phyloP scores from a whole-genome alignment of 1,284 basidiomycete genomes.

The Heimioporus punctisporus region DNA sequence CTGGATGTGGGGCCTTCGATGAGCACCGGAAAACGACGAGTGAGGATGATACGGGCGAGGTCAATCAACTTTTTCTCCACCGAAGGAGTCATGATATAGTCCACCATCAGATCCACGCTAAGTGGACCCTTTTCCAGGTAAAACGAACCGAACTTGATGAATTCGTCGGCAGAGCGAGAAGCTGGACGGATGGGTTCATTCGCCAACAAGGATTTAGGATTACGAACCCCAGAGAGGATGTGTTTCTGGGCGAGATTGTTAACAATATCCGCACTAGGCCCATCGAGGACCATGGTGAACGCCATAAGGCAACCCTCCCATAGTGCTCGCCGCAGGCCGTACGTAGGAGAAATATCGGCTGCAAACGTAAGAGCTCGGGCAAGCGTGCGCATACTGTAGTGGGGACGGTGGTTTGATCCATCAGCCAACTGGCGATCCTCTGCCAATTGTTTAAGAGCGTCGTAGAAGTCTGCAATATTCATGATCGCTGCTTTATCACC shows the following conservation, averaged over 20 bases:
- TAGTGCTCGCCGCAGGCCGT: constrained; percentile 84
- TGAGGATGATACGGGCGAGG: constrained; percentile 90
- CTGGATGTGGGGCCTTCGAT: constrained; percentile 99
- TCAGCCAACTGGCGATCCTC: constrained; percentile 89
- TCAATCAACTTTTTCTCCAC: constrained; percentile 96
- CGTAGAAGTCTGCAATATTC: constrained; percentile 94
- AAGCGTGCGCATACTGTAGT: constrained; percentile 98
- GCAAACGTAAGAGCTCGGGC: constrained; percentile 93
- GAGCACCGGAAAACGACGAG: constrained; percentile 91
- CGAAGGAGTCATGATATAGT: constrained; percentile 96
- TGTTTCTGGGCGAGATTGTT: constrained; percentile 75
- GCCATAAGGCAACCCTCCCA: constrained; percentile 99
- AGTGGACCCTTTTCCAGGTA: constrained; percentile 84
- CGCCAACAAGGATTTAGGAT: constrained; percentile 74
- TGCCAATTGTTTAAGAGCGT: constrained; percentile 81
- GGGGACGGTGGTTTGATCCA: constrained; percentile 93
- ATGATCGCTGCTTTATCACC: constrained; percentile 90
- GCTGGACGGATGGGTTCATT: constrained; percentile 68
- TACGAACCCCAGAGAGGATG: constrained; percentile 84
- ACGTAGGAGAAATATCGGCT: constrained; percentile 77
- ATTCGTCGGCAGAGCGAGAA: constrained; percentile 52
- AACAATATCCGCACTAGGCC: constrained; percentile 72
- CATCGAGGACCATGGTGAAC: constrained; percentile 95
- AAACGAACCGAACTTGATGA: constrained; percentile 90
- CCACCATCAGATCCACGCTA: constrained; percentile 62